Percentiles rank a stretch among this genome's conserved stretches.
Conservation (phyloP, 176 grass and related monocot genomes). For the Tillandsia fasciculata region DNA sequence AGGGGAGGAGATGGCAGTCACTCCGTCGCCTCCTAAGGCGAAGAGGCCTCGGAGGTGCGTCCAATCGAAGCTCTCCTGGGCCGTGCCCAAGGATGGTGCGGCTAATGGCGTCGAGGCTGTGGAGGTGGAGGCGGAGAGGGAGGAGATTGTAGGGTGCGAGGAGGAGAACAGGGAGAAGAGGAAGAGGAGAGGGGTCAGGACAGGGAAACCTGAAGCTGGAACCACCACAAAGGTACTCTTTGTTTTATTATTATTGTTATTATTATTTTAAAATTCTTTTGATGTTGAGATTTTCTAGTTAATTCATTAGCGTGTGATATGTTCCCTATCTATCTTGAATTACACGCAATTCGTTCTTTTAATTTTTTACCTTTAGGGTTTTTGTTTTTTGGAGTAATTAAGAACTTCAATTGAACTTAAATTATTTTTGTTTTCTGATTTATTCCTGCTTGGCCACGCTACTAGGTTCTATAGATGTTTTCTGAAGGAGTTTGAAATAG, state of each 20-base stretch:
- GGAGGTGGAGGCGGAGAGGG: conserved; percentile 7
- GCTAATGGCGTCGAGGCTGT: conserved; percentile 1
- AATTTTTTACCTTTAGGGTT: neutral
- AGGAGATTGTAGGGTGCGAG: conserved; percentile 3
- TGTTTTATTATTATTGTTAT: conserved; percentile 1
- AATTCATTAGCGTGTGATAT: too few relatives aligned
- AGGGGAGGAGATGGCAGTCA: neutral
- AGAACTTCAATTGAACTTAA: too few relatives aligned
- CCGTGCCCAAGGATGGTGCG: conserved; percentile 15
- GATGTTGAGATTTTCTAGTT: conserved; percentile 30
- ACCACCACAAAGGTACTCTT: conserved; percentile 32
- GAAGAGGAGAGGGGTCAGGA: conserved; percentile 13
- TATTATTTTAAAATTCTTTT: neutral
- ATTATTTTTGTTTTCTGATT: too few relatives aligned
- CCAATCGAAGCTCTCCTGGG: conserved; percentile 54
- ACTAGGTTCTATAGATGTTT: too few relatives aligned
- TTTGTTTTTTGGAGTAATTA: neutral
- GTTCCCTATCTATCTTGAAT: conserved; percentile 2
- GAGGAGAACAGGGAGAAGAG: conserved; percentile 14
- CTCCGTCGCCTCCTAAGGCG: conserved; percentile 26
- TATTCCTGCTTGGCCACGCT: too few relatives aligned
- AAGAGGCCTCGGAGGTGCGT: conserved; percentile 34
- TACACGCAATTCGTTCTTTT: neutral
- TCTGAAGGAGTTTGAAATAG: too few relatives aligned
- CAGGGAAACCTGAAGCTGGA: conserved; percentile 14